Conservation (phyloP, 2,329 filamentous ascomycete species). For the Aspergillus terreus region DNA sequence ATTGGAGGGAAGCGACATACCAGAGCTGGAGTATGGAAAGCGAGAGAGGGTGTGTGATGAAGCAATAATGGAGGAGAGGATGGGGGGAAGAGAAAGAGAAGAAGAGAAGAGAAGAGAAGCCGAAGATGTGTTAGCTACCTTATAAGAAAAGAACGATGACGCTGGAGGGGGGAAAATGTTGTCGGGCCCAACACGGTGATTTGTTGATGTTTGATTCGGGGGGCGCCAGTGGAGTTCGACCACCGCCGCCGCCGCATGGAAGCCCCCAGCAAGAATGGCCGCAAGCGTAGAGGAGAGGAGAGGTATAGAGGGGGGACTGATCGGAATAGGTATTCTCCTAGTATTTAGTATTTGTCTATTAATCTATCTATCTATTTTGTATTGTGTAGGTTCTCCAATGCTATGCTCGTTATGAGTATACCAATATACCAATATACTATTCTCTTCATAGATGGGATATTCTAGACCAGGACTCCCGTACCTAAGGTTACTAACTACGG, state of each 20-base stretch:
- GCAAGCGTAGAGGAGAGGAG: too few species aligned
- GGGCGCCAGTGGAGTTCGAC: not conserved
- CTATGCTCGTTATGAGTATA: too few species aligned
- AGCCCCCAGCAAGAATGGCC: too few species aligned
- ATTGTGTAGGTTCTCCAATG: too few species aligned
- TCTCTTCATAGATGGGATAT: not conserved
- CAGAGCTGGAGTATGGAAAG: not conserved
- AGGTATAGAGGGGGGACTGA: too few species aligned
- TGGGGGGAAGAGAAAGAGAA: constrained; percentile 13
- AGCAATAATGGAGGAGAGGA: constrained; percentile 15
- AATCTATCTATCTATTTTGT: too few species aligned
- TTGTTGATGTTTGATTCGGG: not conserved
- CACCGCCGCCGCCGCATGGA: too few species aligned
- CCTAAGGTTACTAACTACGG: too few species aligned
- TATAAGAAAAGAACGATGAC: constrained; percentile 13
- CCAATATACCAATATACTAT: too few species aligned
- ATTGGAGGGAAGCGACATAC: not conserved
- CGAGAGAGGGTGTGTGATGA: not conserved
- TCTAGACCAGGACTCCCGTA: not conserved
- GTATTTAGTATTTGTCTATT: too few species aligned
- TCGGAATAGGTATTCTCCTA: too few species aligned
- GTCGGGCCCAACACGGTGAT: not conserved
- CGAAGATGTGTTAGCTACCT: too few species aligned
- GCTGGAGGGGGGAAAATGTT: constrained; percentile 5
- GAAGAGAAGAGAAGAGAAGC: constrained; percentile 16